Evolutionary conservation across 2,329 filamentous ascomycete genomes (phyloP), one percentile per base, ranked within the genome.

Genomic region (Cadophora malorum): DNA sequence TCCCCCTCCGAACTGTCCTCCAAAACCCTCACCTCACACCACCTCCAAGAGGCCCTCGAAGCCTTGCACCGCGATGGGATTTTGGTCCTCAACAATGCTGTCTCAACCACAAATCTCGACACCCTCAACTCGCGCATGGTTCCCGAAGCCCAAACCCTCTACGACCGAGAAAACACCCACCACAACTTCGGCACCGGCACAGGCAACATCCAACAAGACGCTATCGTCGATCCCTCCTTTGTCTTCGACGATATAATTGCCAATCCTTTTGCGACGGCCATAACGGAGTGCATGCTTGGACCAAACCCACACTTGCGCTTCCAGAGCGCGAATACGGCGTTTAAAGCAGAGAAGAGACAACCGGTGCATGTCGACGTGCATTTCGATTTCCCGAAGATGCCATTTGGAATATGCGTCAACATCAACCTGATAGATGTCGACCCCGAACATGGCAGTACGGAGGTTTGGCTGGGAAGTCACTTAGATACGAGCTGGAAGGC

Each of bases 11-110:
- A 69, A 50, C 62, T 71, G n/a, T 35, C 63, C 25, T 60, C 64
- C 25, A 69, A 71, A 50, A 47, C 47, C 16, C 45, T 71, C 50
- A 68, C 63, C 8, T 71, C 70, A 8, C 68, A 69, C 61, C 64
- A 70, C 31, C 86, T 97, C 35, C 94, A 97, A 79, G 92, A 97
- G 75, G 93, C 94, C 0, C 97, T 97, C 74, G 94, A 97, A 80
- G 88, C 88, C 47, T 84, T 97, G n/a, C 94, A 97, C 77, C 86
- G 88, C 72, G 90, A 90, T 74, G 94, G 94, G 3, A 93, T 97
- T 79, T 80, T 84, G 23, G 91, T 97, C 14, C 89, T 89, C 55
- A 53, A 31, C 25, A 69, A 69, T 6, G 81, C 82, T 2, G 79
- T 89, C 23, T 80, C 82, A 0, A 82, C 85, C 69, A 74, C 79